These are phyloP conservation scores for Mortierella polycephala DNA, from an alignment of 371 early-diverging fungal species.

Conservation along the genomic window DNA sequence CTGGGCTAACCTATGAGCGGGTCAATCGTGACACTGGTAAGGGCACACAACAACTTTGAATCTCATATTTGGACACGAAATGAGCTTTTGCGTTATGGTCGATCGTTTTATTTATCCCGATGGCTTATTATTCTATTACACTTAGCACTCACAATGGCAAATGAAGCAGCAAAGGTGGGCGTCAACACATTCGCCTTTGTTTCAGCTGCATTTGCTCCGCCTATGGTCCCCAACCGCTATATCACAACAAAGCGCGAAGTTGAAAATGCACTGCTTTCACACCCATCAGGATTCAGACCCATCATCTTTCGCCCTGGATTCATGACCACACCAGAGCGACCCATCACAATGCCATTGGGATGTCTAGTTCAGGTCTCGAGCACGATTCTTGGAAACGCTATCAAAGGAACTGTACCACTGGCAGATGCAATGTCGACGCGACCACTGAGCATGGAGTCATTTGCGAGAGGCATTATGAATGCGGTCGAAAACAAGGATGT, in stretches of 20 bases:
- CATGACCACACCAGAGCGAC: conserved; percentile 70
- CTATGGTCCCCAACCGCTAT: conserved; percentile 77
- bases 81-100: background rate
- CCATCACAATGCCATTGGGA: conserved; percentile 70
- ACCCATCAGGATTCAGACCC: conserved; percentile 60
- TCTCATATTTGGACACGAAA: background rate
- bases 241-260: conserved; percentile 82
- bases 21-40: conserved; percentile 82
- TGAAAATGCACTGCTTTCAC: conserved; percentile 66
- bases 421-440: conserved; percentile 70
- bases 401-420: conserved; percentile 64
- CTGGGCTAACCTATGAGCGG: conserved; percentile 63
- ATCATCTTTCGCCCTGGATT: conserved; percentile 79
- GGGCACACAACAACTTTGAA: background rate
- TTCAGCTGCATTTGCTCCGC: conserved; percentile 75
- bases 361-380: conserved; percentile 63
- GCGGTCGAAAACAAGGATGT: conserved; percentile 57
- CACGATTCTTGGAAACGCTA: conserved; percentile 59
- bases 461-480: conserved; percentile 70
- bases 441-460: conserved; percentile 67
- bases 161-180: conserved; percentile 61
- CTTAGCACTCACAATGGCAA: conserved; percentile 63
- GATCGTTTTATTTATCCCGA: background rate
- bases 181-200: conserved; percentile 74
- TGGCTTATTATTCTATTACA: background rate